These are phyloP conservation scores for Rutstroemia sp. DNA, from an alignment of 2,329 filamentous ascomycete genomes.

Conservation along the genomic window DNA sequence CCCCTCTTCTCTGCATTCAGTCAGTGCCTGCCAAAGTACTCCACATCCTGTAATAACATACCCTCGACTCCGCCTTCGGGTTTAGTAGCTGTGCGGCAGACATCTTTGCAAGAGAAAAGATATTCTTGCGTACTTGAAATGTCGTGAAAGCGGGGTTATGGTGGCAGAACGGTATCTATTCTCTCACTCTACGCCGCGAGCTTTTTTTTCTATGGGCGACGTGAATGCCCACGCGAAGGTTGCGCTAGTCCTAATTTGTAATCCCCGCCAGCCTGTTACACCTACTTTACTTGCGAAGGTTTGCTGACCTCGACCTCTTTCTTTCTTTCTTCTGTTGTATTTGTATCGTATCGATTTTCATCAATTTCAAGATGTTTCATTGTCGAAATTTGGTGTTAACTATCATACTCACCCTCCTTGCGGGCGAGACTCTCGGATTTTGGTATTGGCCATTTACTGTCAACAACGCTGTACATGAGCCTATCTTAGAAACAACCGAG, in stretches of 20 bases:
- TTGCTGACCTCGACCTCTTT: not conserved
- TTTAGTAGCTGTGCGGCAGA: conserved; percentile 97
- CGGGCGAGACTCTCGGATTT: conserved; percentile 20
- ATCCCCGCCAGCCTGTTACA: not conserved
- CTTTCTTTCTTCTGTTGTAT: not conserved
- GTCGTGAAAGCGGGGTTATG: conserved; percentile 2
- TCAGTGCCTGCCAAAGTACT: conserved; percentile 23
- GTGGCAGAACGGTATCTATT: not conserved
- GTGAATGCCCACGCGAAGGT: conserved; percentile 8
- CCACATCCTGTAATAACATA: conserved; percentile 40
- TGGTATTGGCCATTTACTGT: conserved; percentile 28
- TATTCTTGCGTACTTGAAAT: conserved; percentile 10
- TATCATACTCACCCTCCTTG: conserved; percentile 17
- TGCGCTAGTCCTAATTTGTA: conserved; percentile 4
- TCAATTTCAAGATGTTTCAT: conserved; percentile 19
- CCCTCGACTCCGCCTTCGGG: conserved; percentile 96
- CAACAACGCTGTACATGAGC: not conserved
- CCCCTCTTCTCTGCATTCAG: conserved; percentile 71
- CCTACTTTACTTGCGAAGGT: not conserved
- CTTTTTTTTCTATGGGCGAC: conserved; percentile 8
- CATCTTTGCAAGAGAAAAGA: conserved; percentile 46
- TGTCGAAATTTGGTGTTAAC: conserved; percentile 18
- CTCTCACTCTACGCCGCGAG: conserved; percentile 7
- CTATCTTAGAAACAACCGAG: conserved; percentile 2
- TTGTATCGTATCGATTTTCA: not conserved